Conservation (phyloP, 768 basidiomycete genomes). For the Hirschioporus abietinus region DNA sequence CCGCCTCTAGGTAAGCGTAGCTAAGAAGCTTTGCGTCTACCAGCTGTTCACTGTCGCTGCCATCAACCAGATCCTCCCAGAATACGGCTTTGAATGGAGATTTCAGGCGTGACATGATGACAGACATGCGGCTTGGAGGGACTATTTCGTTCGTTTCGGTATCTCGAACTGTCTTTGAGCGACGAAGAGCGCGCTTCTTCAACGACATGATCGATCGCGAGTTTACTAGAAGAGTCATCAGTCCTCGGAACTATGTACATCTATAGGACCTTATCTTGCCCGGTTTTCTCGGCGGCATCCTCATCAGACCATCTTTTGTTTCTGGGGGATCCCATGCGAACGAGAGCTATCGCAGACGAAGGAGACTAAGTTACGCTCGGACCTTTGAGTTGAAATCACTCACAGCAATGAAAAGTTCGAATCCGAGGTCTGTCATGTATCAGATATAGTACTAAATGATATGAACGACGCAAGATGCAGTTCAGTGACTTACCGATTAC, state of each 20-base stretch:
- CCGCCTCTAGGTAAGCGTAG: slow-evolving; percentile 63
- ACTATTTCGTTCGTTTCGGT: slow-evolving; percentile 44
- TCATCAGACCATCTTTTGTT: slow-evolving; percentile 60
- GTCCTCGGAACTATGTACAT: background rate
- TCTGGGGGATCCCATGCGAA: slow-evolving; percentile 73
- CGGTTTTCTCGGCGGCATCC: slow-evolving; percentile 60
- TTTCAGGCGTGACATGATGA: slow-evolving; percentile 33
- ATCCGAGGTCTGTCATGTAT: slow-evolving; percentile 51
- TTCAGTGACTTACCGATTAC: slow-evolving; percentile 50
- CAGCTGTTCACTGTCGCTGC: slow-evolving; percentile 49
- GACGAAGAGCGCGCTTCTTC: slow-evolving; percentile 53
- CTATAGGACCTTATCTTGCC: slow-evolving; percentile 28
- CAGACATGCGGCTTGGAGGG: slow-evolving; percentile 35
- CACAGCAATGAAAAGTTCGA: slow-evolving; percentile 63
- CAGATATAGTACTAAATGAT: background rate
- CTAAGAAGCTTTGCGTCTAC: slow-evolving; percentile 59
- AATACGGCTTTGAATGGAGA: slow-evolving; percentile 51
- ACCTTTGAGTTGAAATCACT: slow-evolving; percentile 18
- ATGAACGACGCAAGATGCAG: background rate
- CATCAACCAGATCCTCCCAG: slow-evolving; percentile 55
- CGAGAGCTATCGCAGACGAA: slow-evolving; percentile 37
- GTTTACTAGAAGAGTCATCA: slow-evolving; percentile 36
- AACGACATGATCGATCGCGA: slow-evolving; percentile 45
- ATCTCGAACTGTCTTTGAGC: slow-evolving; percentile 51
- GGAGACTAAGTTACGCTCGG: background rate